phyloP scores from a whole-genome alignment of 2,329 filamentous ascomycete genomes.

The Orbilia ellipsospora region DNA sequence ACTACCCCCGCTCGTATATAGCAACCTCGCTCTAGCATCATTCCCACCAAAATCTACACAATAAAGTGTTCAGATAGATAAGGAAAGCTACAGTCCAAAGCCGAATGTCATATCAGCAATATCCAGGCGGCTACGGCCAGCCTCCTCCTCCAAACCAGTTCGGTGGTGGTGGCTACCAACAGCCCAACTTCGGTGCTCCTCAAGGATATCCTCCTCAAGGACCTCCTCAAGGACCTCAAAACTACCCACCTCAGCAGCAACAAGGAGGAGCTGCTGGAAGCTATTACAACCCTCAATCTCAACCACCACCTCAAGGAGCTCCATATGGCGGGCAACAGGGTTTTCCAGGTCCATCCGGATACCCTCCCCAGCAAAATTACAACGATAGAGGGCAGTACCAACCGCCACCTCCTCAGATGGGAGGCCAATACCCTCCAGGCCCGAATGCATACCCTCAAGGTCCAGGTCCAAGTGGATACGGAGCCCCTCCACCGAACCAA shows the following conservation, averaged over 20 bases:
- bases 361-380: slow-evolving; percentile 62
- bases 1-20: neutral
- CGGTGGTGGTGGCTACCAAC: slow-evolving; percentile 13
- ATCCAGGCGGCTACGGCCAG: slow-evolving; percentile 31
- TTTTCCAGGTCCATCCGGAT: slow-evolving; percentile 59
- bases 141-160: slow-evolving; percentile 36
- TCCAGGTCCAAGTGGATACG: slow-evolving; percentile 12
- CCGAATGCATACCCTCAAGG: slow-evolving; percentile 31
- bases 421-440: slow-evolving; percentile 60
- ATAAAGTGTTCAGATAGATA: neutral
- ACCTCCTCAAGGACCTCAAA: slow-evolving; percentile 25
- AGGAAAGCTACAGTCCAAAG: neutral
- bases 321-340: slow-evolving; percentile 1
- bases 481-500: slow-evolving; percentile 60
- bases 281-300: slow-evolving; percentile 27
- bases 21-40: neutral
- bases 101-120: slow-evolving; percentile 46
- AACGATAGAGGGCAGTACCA: slow-evolving; percentile 57
- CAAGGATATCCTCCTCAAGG: slow-evolving; percentile 28
- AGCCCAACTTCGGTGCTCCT: slow-evolving; percentile 21
- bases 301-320: slow-evolving; percentile 19
- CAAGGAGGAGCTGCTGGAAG: slow-evolving; percentile 14
- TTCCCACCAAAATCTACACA: too few species aligned
- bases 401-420: slow-evolving; percentile 59
- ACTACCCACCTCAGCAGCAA: slow-evolving; percentile 26